Conservation (phyloP, 2,329 filamentous ascomycete species). For the Alternaria conjuncta region DNA sequence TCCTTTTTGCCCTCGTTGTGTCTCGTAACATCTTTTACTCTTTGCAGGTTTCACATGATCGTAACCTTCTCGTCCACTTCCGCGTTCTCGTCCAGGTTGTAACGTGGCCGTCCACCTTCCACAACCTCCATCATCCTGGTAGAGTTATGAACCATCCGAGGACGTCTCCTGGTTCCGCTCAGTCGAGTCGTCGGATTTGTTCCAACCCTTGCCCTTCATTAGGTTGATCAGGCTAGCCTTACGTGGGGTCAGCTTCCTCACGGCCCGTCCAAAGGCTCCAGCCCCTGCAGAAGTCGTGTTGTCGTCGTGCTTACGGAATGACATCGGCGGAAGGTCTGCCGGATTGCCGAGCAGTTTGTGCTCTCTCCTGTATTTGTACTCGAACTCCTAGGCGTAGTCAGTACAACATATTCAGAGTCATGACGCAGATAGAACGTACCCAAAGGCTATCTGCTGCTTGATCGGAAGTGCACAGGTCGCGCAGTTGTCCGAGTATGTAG, state of each 20-base stretch:
- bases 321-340: slow-evolving; percentile 18
- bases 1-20: not conserved
- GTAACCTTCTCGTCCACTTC: not conserved
- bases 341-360: slow-evolving; percentile 32
- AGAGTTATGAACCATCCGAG: slow-evolving; percentile 9
- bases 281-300: slow-evolving; percentile 14
- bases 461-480: slow-evolving; percentile 35
- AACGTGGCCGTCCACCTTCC: not conserved
- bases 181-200: slow-evolving; percentile 17
- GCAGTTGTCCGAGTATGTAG: slow-evolving; percentile 41
- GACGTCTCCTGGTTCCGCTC: slow-evolving; percentile 8
- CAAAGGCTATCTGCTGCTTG: slow-evolving; percentile 44
- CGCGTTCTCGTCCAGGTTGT: not conserved
- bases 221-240: slow-evolving; percentile 45
- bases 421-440: slow-evolving; percentile 19
- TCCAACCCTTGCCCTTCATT: slow-evolving; percentile 43
- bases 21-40: not conserved
- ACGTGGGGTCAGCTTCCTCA: slow-evolving; percentile 43
- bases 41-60: not conserved
- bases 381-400: slow-evolving; percentile 37
- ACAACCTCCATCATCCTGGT: not conserved
- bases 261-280: slow-evolving; percentile 38
- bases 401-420: not conserved
- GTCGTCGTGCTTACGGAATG: slow-evolving; percentile 32
- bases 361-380: slow-evolving; percentile 40